A percentile compares a stretch with the other conserved stretches of the same genome.
Evolutionary conservation across 371 early-diverging fungal genomes (phyloP).

Genomic region (Chytridium lagenaria): DNA sequence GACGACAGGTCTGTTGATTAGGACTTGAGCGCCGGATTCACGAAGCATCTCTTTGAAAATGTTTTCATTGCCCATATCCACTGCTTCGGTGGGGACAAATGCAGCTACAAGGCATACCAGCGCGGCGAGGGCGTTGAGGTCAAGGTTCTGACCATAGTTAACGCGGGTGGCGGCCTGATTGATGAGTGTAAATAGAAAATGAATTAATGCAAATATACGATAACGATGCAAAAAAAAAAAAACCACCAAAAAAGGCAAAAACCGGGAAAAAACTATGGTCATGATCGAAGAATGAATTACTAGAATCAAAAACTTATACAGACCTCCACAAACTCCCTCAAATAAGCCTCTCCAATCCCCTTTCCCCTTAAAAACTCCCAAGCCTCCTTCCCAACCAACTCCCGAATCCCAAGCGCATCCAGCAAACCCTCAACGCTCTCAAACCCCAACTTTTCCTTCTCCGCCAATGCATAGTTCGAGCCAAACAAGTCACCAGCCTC

Average conservation of each 20-base stretch:
- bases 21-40: slow-evolving; percentile 56
- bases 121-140: slow-evolving; percentile 68
- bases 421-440: slow-evolving; percentile 17
- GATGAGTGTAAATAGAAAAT: not conserved
- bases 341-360: slow-evolving; percentile 26
- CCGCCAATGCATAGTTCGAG: slow-evolving; percentile 17
- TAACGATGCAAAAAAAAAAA: not conserved
- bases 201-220: not conserved
- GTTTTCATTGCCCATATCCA: slow-evolving; percentile 70
- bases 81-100: slow-evolving; percentile 46
- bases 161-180: slow-evolving; percentile 59
- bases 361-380: slow-evolving; percentile 17
- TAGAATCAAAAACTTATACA: not conserved
- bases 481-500: slow-evolving; percentile 21
- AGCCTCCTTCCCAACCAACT: not conserved
- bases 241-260: not conserved
- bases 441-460: slow-evolving; percentile 2
- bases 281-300: not conserved
- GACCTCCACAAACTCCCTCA: slow-evolving; percentile 33
- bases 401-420: slow-evolving; percentile 10
- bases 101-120: slow-evolving; percentile 51
- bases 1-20: slow-evolving; percentile 55
- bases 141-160: slow-evolving; percentile 74
- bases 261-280: not conserved
- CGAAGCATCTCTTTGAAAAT: slow-evolving; percentile 70